A percentile compares a stretch with the other conserved stretches of the same genome.
These are phyloP conservation scores for Trametes cingulata DNA, from an alignment of 768 basidiomycete species.

Conservation along the genomic window DNA sequence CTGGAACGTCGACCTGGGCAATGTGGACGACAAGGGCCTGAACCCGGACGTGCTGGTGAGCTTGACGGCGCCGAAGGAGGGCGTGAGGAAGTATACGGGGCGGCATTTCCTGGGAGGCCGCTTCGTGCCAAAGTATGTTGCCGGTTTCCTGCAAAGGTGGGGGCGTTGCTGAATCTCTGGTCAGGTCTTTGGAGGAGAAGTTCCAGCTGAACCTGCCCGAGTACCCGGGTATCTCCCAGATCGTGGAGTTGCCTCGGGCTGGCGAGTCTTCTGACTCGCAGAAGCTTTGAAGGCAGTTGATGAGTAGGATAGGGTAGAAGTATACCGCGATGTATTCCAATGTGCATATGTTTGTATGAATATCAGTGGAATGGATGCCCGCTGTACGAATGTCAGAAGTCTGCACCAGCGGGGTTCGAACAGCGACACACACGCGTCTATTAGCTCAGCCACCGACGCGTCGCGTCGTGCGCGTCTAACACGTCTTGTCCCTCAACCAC, in stretches of 20 bases:
- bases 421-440: not conserved
- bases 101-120: constrained; percentile 92
- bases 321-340: no score
- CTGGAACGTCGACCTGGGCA: constrained; percentile 91
- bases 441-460: constrained; percentile 14
- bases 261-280: constrained; percentile 3
- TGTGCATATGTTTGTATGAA: no score
- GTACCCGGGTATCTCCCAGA: constrained; percentile 79
- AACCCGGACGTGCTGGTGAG: constrained; percentile 82
- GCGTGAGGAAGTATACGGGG: constrained; percentile 74
- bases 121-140: constrained; percentile 81
- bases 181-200: constrained; percentile 70
- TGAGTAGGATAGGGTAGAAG: no score
- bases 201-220: constrained; percentile 77
- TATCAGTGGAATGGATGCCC: no score
- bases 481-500: not conserved
- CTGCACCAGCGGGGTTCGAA: not conserved
- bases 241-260: constrained; percentile 65
- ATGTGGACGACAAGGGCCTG: constrained; percentile 54
- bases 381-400: no score
- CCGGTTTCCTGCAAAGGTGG: not conserved
- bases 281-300: not conserved
- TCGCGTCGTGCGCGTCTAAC: constrained; percentile 4
- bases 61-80: constrained; percentile 92
- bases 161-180: constrained; percentile 3